Percentiles rank a stretch among this genome's conserved stretches.
Conservation (phyloP, 345 rosid genomes). For the Gossypium arboreum region DNA sequence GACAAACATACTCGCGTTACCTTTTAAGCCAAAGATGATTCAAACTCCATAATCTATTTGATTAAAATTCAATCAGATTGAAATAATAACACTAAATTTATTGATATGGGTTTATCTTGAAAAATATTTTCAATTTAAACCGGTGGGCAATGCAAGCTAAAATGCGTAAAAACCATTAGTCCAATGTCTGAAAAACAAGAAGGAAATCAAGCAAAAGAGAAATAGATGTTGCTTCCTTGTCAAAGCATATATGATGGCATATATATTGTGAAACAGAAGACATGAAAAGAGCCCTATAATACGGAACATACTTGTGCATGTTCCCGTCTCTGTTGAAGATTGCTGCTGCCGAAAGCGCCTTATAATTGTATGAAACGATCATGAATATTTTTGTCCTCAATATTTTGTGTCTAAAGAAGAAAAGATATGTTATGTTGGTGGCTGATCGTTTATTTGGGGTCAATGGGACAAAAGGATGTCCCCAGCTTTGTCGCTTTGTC, state of each 20-base stretch:
- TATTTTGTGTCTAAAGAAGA: not conserved
- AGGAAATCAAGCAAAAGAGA: not conserved
- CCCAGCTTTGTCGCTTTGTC: not conserved
- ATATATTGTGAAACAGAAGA: not conserved
- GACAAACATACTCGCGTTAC: too few relatives aligned
- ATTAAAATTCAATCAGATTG: too few relatives aligned
- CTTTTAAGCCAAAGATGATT: too few relatives aligned
- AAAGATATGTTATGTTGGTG: not conserved
- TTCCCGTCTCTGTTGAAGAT: not conserved
- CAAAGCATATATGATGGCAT: not conserved
- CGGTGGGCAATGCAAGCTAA: too few relatives aligned
- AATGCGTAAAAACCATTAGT: not conserved
- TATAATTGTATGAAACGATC: not conserved
- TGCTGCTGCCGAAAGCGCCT: not conserved
- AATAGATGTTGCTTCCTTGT: not conserved
- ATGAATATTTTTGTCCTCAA: slow-evolving; percentile 5
- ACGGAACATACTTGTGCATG: not conserved
- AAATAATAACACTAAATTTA: too few relatives aligned
- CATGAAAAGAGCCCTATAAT: not conserved
- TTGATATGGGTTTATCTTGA: too few relatives aligned
- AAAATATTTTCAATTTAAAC: too few relatives aligned
- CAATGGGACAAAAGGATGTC: not conserved
- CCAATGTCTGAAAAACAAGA: not conserved
- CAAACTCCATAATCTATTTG: too few relatives aligned
- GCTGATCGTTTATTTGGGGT: slow-evolving; percentile 4